Evolutionary conservation across 139 green algal genomes (phyloP).

Genomic region (Astrephomene gubernaculifera): DNA sequence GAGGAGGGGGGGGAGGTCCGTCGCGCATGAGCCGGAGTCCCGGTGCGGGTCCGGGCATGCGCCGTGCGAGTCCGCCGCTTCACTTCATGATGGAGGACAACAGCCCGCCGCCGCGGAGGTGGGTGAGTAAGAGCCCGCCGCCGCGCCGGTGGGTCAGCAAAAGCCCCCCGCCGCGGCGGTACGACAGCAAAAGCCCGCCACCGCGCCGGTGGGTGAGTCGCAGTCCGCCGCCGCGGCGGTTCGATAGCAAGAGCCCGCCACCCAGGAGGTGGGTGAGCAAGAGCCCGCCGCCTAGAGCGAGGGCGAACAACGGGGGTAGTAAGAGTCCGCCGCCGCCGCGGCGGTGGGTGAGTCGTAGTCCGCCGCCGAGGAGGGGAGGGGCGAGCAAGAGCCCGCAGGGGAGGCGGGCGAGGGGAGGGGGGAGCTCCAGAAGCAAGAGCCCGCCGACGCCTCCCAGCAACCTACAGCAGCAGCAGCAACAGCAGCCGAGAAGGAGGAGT

Average conservation of each 20-base stretch:
- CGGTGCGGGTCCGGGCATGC: neutral
- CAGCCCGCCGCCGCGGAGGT: slow-evolving; percentile 31
- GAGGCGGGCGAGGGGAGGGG: neutral
- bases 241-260: slow-evolving; percentile 30
- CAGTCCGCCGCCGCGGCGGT: slow-evolving; percentile 8
- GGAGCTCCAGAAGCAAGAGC: too few species aligned
- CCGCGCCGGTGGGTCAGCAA: slow-evolving; percentile 32
- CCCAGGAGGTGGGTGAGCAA: slow-evolving; percentile 11
- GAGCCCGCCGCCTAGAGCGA: slow-evolving; percentile 26
- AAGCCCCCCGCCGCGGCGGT: slow-evolving; percentile 20
- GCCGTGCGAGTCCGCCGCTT: slow-evolving; percentile 30
- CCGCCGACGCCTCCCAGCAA: too few species aligned
- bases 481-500: neutral
- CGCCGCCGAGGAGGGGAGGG: neutral
- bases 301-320: slow-evolving; percentile 14
- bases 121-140: slow-evolving; percentile 43
- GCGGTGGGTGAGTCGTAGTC: neutral
- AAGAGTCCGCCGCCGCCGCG: slow-evolving; percentile 13
- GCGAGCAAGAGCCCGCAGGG: neutral
- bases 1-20: neutral
- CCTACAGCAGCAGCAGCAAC: neutral
- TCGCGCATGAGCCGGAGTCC: slow-evolving; percentile 9
- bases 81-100: slow-evolving; percentile 37
- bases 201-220: neutral
- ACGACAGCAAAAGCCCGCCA: slow-evolving; percentile 30